Conservation (phyloP, 2,329 filamentous ascomycete genomes). For the Lachnellula suecica region DNA sequence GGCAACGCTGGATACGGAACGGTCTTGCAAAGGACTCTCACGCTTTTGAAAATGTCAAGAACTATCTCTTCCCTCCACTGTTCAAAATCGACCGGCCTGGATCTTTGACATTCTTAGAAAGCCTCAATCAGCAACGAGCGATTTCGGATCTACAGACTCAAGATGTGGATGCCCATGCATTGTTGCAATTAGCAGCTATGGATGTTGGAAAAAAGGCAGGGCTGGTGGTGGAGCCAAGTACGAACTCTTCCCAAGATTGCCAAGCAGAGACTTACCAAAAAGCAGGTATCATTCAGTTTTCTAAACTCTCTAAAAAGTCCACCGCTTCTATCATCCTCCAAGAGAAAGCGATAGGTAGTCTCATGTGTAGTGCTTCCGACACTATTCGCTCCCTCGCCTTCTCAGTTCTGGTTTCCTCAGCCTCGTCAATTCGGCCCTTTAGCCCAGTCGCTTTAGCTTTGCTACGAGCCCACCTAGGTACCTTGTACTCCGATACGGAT, state of each 20-base stretch:
- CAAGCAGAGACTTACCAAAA: constrained; percentile 6
- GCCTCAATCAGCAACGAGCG: constrained; percentile 52
- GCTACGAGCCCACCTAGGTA: constrained; percentile 63
- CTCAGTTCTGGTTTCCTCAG: constrained; percentile 75
- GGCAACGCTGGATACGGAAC: constrained; percentile 56
- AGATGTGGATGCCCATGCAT: constrained; percentile 51
- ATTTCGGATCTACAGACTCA: constrained; percentile 44
- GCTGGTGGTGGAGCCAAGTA: constrained; percentile 67
- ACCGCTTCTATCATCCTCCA: constrained; percentile 36
- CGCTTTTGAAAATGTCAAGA: constrained; percentile 62
- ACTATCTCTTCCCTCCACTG: constrained; percentile 61
- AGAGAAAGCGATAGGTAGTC: constrained; percentile 46
- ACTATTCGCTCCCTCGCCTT: constrained; percentile 77
- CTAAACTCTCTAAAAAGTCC: constrained; percentile 35
- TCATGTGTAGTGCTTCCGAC: constrained; percentile 56
- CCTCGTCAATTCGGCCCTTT: constrained; percentile 72
- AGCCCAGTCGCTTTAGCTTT: constrained; percentile 59
- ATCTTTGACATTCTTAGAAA: constrained; percentile 56
- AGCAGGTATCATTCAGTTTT: constrained; percentile 33
- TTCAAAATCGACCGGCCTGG: constrained; percentile 57
- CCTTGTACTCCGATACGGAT: constrained; percentile 80
- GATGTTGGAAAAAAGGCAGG: constrained; percentile 71
- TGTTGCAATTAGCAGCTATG: constrained; percentile 65
- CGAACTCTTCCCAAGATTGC: constrained; percentile 12
- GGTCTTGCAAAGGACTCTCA: constrained; percentile 48